Evolutionary conservation across 805 yeast species (phyloP).

Genomic region (Zygoascus bituminiphila): DNA sequence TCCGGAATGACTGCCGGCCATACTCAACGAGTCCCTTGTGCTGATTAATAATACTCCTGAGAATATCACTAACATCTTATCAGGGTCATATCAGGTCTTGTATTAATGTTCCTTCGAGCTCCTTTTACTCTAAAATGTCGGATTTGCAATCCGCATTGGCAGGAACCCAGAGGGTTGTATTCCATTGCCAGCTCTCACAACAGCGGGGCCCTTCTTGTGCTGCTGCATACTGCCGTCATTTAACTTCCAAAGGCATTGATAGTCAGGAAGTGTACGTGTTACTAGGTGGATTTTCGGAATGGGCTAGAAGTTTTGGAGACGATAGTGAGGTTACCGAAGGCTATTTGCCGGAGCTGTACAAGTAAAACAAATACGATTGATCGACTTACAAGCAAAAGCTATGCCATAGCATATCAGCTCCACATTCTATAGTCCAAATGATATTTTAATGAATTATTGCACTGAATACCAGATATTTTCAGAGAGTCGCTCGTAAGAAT

Average conservation of each 20-base stretch:
- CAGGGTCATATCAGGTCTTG: conserved; percentile 54
- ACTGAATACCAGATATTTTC: too few relatives aligned
- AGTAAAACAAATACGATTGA: too few relatives aligned
- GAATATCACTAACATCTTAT: conserved; percentile 22
- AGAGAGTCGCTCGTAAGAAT: too few relatives aligned
- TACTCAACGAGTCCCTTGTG: too few relatives aligned
- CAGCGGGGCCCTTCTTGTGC: conserved; percentile 90
- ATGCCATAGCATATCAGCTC: too few relatives aligned
- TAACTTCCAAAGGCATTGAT: conserved; percentile 21
- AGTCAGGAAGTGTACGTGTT: conserved; percentile 56
- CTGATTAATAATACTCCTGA: not conserved
- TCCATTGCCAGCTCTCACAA: conserved; percentile 88
- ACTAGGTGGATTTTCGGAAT: conserved; percentile 74
- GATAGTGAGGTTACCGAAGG: conserved; percentile 18
- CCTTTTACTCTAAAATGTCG: conserved; percentile 34
- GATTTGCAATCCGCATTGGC: conserved; percentile 33
- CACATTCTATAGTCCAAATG: too few relatives aligned
- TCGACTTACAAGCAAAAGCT: too few relatives aligned
- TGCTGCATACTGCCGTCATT: conserved; percentile 44
- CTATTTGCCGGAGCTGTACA: not conserved
- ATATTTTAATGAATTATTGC: too few relatives aligned
- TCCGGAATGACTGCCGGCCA: too few relatives aligned
- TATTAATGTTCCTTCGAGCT: conserved; percentile 46
- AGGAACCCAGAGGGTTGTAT: conserved; percentile 50
- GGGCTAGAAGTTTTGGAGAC: conserved; percentile 72